These are phyloP conservation scores for Pinus albicaulis DNA, from an alignment of 75 land plant genomes.

Conservation along the genomic window DNA sequence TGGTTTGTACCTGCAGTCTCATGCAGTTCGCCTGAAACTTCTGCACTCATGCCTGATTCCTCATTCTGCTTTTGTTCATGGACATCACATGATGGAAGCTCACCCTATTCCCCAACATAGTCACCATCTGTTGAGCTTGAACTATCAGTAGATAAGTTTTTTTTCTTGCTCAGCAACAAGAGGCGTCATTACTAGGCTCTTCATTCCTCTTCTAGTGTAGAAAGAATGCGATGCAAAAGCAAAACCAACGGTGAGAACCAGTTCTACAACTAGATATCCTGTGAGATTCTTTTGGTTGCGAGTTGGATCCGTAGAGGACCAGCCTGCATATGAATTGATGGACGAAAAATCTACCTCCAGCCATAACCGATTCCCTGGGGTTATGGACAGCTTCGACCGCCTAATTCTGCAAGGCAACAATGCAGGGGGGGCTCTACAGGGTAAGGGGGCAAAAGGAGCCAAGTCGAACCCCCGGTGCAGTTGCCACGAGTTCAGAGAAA, in stretches of 20 bases:
- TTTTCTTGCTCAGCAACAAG: constrained; percentile 38
- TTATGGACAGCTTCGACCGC: too few species aligned
- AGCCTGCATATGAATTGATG: too few species aligned
- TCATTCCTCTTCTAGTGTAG: constrained; percentile 21
- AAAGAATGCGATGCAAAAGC: constrained; percentile 40
- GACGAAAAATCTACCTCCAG: too few species aligned
- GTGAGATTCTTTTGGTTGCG: too few species aligned
- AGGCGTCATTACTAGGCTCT: constrained; percentile 38
- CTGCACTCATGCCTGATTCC: not conserved
- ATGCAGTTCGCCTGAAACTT: not conserved
- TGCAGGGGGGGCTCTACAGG: too few species aligned
- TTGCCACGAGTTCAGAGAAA: constrained; percentile 7
- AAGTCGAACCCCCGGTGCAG: not conserved
- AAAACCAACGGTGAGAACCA: constrained; percentile 48
- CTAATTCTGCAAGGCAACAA: too few species aligned
- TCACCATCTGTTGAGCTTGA: not conserved
- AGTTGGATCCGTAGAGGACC: too few species aligned
- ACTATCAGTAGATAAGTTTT: constrained; percentile 16
- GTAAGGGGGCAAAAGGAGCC: not conserved
- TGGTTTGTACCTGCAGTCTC: constrained; percentile 34
- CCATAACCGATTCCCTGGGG: too few species aligned
- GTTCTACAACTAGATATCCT: constrained; percentile 55
- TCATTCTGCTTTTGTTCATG: constrained; percentile 1
- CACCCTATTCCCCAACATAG: constrained; percentile 4
- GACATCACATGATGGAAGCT: not conserved